Conservation (phyloP, 2,329 filamentous ascomycete genomes). For the Xylaria hypoxylon region DNA sequence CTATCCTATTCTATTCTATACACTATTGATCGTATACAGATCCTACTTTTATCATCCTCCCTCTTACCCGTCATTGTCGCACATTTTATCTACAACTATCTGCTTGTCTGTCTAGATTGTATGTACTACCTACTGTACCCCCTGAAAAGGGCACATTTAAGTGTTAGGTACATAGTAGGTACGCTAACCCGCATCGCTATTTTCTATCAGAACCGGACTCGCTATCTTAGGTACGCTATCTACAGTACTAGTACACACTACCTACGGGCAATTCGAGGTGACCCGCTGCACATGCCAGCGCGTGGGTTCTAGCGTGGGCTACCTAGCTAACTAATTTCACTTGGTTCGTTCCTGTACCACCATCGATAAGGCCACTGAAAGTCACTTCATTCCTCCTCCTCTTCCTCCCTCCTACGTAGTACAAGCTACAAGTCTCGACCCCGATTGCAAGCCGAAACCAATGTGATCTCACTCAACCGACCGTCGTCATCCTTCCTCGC, state of each 20-base stretch:
- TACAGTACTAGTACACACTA: neutral
- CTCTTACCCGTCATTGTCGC: neutral
- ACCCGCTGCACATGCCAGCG: slow-evolving; percentile 31
- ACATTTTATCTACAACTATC: slow-evolving; percentile 1
- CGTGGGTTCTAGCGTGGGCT: slow-evolving; percentile 11
- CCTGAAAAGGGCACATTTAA: slow-evolving; percentile 9
- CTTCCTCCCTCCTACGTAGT: neutral
- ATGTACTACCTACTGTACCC: neutral
- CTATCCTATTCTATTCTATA: no score
- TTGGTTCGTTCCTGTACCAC: slow-evolving; percentile 13
- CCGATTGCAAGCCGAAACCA: slow-evolving; percentile 37
- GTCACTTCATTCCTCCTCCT: slow-evolving; percentile 15
- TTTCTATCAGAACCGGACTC: neutral
- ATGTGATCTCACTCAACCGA: slow-evolving; percentile 43
- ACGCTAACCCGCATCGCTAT: slow-evolving; percentile 14
- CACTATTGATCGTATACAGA: neutral
- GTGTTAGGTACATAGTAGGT: no score
- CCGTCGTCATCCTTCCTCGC: slow-evolving; percentile 30
- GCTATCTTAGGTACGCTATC: slow-evolving; percentile 11
- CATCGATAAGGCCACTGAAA: slow-evolving; percentile 28
- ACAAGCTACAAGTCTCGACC: slow-evolving; percentile 5
- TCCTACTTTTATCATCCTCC: neutral
- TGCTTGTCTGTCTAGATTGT: no score
- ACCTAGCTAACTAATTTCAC: slow-evolving; percentile 21
- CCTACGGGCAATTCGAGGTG: slow-evolving; percentile 12